Evolutionary conservation across 1,139 yeast species (phyloP).

Genomic region (Debaryomyces fabryi): DNA sequence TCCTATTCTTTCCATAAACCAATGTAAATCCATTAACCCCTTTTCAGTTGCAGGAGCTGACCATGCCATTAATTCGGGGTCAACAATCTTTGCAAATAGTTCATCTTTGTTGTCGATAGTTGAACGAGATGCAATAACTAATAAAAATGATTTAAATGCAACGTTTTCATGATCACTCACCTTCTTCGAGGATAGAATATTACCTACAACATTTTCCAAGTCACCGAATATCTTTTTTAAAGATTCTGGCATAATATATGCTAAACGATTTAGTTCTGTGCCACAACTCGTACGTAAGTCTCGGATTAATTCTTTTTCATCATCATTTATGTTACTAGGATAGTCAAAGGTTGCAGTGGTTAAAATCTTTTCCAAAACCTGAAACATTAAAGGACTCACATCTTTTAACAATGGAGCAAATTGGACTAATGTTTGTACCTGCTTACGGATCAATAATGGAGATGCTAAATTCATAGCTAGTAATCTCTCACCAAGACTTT

Average conservation of each 20-base stretch:
- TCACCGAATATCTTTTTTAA: slow-evolving; percentile 79
- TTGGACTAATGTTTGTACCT: slow-evolving; percentile 92
- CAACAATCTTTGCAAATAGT: slow-evolving; percentile 83
- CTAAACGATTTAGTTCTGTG: slow-evolving; percentile 89
- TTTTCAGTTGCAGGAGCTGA: slow-evolving; percentile 87
- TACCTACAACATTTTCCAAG: slow-evolving; percentile 77
- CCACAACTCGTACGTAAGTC: slow-evolving; percentile 93
- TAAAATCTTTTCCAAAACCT: slow-evolving; percentile 82
- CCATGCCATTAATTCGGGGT: slow-evolving; percentile 93
- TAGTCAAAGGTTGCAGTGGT: slow-evolving; percentile 86
- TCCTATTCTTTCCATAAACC: slow-evolving; percentile 98
- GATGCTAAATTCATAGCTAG: slow-evolving; percentile 75
- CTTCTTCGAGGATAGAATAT: slow-evolving; percentile 67
- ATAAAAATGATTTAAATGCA: slow-evolving; percentile 86
- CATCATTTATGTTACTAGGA: slow-evolving; percentile 68
- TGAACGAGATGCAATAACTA: slow-evolving; percentile 90
- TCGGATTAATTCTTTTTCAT: slow-evolving; percentile 76
- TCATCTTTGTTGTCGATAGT: slow-evolving; percentile 69
- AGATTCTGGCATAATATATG: slow-evolving; percentile 91
- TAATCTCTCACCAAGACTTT: slow-evolving; percentile 74
- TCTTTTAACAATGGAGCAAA: slow-evolving; percentile 91
- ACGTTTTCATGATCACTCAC: slow-evolving; percentile 90
- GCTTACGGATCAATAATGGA: slow-evolving; percentile 80
- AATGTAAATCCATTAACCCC: slow-evolving; percentile 84
- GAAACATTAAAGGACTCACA: slow-evolving; percentile 70